Evolutionary conservation across 1,139 yeast species (phyloP).

Genomic region (Yamadazyma epiphylla): DNA sequence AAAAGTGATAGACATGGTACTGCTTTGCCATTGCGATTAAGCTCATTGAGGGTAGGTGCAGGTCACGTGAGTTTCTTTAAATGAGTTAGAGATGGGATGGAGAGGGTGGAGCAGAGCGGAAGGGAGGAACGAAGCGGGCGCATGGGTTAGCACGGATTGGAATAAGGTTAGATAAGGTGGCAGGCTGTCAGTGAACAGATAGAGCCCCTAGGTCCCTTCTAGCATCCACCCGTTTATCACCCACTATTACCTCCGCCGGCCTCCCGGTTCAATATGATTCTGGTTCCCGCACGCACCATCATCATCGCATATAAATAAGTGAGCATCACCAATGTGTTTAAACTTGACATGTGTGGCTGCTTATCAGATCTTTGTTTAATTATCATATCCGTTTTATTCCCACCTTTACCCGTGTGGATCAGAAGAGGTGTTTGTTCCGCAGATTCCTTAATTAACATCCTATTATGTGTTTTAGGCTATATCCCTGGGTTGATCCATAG

Average conservation of each 20-base stretch:
- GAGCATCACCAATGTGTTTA: not conserved
- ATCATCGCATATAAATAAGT: not conserved
- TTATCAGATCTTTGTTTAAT: constrained; percentile 54
- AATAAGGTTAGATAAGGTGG: no score
- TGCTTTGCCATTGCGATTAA: constrained; percentile 2
- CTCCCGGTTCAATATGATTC: not conserved
- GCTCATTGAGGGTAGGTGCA: not conserved
- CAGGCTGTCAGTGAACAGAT: no score
- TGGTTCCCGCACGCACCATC: not conserved
- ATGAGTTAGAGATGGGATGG: not conserved
- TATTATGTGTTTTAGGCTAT: constrained; percentile 57
- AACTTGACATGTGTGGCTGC: constrained; percentile 19
- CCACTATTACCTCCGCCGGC: not conserved
- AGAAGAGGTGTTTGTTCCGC: constrained; percentile 62
- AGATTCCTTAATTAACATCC: constrained; percentile 58
- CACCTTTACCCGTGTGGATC: constrained; percentile 71
- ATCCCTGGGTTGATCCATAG: constrained; percentile 68
- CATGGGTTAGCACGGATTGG: no score
- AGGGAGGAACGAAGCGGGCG: no score
- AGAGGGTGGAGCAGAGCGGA: no score
- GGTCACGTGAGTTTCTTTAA: not conserved
- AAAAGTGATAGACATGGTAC: constrained; percentile 16
- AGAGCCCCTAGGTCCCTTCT: no score
- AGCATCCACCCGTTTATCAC: no score
- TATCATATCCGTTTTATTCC: constrained; percentile 57